These are phyloP conservation scores for Venturia carpophila DNA, from an alignment of 2,329 filamentous ascomycete genomes.

Conservation along the genomic window DNA sequence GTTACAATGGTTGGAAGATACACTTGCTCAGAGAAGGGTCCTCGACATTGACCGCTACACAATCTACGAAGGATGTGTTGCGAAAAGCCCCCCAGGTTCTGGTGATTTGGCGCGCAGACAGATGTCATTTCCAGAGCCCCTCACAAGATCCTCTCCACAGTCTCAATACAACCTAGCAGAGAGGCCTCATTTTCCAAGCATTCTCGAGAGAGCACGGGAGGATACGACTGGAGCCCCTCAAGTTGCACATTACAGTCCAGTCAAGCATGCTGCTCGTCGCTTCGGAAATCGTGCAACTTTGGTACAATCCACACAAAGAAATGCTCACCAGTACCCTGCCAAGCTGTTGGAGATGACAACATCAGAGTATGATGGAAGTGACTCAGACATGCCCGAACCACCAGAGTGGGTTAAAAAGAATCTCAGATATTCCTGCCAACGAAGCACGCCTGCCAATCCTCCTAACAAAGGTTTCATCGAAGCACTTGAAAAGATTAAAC, in stretches of 20 bases:
- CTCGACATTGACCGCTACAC: slow-evolving; percentile 35
- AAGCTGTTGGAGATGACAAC: slow-evolving; percentile 42
- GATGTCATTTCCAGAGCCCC: neutral
- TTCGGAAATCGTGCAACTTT: slow-evolving; percentile 27
- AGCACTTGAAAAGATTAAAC: slow-evolving; percentile 66
- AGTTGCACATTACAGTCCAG: slow-evolving; percentile 19
- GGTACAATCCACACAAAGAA: neutral
- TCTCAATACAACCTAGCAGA: slow-evolving; percentile 24
- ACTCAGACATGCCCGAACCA: slow-evolving; percentile 49
- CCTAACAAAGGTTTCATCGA: slow-evolving; percentile 71
- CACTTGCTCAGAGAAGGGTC: neutral
- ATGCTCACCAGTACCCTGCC: neutral
- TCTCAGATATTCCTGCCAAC: slow-evolving; percentile 69
- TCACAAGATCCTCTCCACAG: slow-evolving; percentile 16
- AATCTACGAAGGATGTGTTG: slow-evolving; percentile 44
- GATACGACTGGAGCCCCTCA: slow-evolving; percentile 33
- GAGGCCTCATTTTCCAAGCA: slow-evolving; percentile 27
- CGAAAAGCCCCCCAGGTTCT: slow-evolving; percentile 30
- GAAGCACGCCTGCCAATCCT: slow-evolving; percentile 59
- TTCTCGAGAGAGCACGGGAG: slow-evolving; percentile 48
- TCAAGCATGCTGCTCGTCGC: slow-evolving; percentile 25
- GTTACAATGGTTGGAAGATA: slow-evolving; percentile 17
- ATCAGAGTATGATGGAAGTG: slow-evolving; percentile 59
- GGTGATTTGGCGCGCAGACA: slow-evolving; percentile 20
- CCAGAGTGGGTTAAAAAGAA: slow-evolving; percentile 62